A percentile compares a stretch with the other conserved stretches of the same genome.
These are phyloP conservation scores for Diospyros lotus DNA, from an alignment of 148 eudicot genomes.

Conservation along the genomic window DNA sequence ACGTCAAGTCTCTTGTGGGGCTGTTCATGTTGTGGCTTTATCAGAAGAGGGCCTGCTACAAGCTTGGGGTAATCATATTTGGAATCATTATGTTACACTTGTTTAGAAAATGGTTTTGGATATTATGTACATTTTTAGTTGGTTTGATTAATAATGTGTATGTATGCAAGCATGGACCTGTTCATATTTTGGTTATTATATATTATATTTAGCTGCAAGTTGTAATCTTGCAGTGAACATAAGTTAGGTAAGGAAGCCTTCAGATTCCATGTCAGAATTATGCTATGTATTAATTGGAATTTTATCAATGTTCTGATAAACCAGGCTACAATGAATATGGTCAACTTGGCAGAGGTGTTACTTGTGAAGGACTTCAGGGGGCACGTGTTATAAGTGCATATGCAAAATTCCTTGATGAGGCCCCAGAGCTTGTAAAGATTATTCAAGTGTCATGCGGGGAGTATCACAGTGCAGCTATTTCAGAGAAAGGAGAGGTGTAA, in stretches of 20 bases:
- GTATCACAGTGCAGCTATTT: constrained; percentile 94
- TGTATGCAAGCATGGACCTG: not conserved
- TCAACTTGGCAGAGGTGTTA: constrained; percentile 97
- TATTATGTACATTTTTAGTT: not conserved
- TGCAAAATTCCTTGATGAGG: constrained; percentile 85
- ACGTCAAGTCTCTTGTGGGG: constrained; percentile 92
- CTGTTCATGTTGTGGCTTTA: constrained; percentile 74
- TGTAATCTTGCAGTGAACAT: not conserved
- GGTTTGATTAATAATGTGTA: not conserved
- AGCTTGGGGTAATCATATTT: constrained; percentile 76
- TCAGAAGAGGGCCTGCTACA: constrained; percentile 91
- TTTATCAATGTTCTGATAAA: constrained; percentile 31
- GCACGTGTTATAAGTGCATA: constrained; percentile 74
- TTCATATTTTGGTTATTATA: not conserved
- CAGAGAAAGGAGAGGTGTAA: constrained; percentile 96
- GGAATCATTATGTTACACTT: not conserved
- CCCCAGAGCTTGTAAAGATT: constrained; percentile 92
- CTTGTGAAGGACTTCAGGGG: constrained; percentile 93
- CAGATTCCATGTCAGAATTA: not conserved
- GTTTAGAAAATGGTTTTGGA: not conserved
- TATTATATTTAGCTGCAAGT: not conserved
- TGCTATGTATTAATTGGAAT: constrained; percentile 16
- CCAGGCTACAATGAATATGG: constrained; percentile 93
- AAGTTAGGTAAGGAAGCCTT: constrained; percentile 6
- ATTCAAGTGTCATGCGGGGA: constrained; percentile 90